Base-by-base conservation (phyloP, 192 early-diverging fungal genomes). In the Entophlyctis helioformis region DNA sequence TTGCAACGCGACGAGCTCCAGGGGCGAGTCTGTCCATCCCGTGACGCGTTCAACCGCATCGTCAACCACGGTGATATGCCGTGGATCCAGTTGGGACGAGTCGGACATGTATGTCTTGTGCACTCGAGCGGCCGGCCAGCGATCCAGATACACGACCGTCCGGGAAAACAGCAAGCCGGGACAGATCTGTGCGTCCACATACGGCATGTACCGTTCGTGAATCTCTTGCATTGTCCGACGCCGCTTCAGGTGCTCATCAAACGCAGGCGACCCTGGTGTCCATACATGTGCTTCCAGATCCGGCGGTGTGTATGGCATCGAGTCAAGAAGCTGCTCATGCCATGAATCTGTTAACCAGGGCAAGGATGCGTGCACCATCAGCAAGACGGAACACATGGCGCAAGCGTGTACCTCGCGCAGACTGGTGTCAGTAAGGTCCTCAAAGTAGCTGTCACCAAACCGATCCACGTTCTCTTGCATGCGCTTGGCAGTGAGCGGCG, bases 401-500 rank as follows among this genome's bases (percentile, higher is more conserved):
- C 13, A 34, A 46, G 22, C 2, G 28, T 19, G 10, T 63, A 83
- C 80, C 55, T 84, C 75, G 48, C 67, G 54, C 22, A 88, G 50
- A 1, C 44, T 53, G 16, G 58, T 54, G 3, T 45, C 52, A 21
- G 63, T 69, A 0, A 82, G 48, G 13, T 74, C 66, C 20, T 81
- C 75, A 1, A 58, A 69, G 49, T 72, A 89, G 19, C 69, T 74
- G 48, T 89, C 86, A 4, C 82, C 73, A 39, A 45, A 89, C 37
- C 63, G 37, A 58, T 89, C 86, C 45, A 81, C 77, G 24, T 53
- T 70, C 37, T 53, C 45, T 18, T 63, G 40, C 26, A 87, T 72
- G 21, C 63, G 43, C 0, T 53, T 50, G 27, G 59, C 49, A 0
- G 84, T 86, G 3, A 54, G 29, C 7, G 52, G 25, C 0, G 77